phyloP scores from a whole-genome alignment of 2,329 filamentous ascomycete genomes.

The Sporothrix mexicana region DNA sequence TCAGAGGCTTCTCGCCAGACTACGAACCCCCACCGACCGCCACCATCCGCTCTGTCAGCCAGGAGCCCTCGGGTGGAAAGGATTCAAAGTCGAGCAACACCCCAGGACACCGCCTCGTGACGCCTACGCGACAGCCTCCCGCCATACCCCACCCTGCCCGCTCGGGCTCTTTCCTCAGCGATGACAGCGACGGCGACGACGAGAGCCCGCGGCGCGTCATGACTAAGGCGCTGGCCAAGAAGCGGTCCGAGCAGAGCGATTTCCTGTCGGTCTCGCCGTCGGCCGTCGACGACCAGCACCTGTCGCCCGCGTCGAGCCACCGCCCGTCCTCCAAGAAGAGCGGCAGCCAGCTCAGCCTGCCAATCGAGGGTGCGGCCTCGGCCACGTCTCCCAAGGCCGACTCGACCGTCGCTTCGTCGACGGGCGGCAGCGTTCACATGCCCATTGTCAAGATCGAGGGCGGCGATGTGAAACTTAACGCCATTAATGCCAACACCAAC shows the following conservation, averaged over 20 bases:
- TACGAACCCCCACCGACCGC: conserved; percentile 76
- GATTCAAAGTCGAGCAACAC: conserved; percentile 32
- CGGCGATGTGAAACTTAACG: too few species aligned
- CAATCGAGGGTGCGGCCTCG: conserved; percentile 50
- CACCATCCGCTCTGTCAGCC: conserved; percentile 69
- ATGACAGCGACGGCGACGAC: conserved; percentile 61
- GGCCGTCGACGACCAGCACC: conserved; percentile 19
- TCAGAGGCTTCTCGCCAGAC: conserved; percentile 73
- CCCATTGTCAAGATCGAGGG: conserved; percentile 54
- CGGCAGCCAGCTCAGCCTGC: conserved; percentile 47
- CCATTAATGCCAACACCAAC: neutral
- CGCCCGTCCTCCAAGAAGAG: conserved; percentile 27
- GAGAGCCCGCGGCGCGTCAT: conserved; percentile 44
- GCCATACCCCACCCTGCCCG: conserved; percentile 45
- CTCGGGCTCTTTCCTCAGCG: conserved; percentile 58
- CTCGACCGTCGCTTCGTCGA: conserved; percentile 41
- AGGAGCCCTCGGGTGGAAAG: conserved; percentile 44
- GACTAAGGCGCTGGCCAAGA: conserved; percentile 27
- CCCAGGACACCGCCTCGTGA: conserved; percentile 41
- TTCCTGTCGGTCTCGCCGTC: conserved; percentile 37
- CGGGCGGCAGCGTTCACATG: conserved; percentile 40
- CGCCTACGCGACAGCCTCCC: conserved; percentile 47
- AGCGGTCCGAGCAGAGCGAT: conserved; percentile 24
- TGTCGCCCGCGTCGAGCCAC: conserved; percentile 14
- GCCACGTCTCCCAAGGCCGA: conserved; percentile 30